Base-by-base conservation (phyloP, 2,329 filamentous ascomycete species). In the Rutstroemia sp. region DNA sequence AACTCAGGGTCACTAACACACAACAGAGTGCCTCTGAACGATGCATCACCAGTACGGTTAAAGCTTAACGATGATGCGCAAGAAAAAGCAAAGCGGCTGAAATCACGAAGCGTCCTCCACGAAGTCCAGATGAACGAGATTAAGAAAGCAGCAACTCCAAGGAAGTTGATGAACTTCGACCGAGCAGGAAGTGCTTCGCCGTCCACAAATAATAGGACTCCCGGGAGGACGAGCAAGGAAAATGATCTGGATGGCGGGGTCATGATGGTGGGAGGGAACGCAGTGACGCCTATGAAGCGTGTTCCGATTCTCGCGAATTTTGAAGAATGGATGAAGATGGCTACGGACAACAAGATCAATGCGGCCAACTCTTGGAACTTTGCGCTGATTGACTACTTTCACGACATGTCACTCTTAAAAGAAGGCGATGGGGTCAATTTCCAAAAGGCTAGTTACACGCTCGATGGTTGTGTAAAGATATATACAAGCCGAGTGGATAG, bases 301-400 rank as follows among this genome's bases (percentile, higher is more conserved):
- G 90, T 96, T 27, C 94, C 94, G 1, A 88, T 99, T 65, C 78
- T 99, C 54, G 94, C 94, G 68, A 99, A 99, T 73, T 99, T 97
- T 67, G 94, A 99, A 72, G 94, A 99, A 71, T 97, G 92, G 94
- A 97, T 99, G 91, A 99, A 97, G 79, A 95, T 99, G 91, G 94
- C 94, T 2, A 97, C 94, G 16, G 94, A 99, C 76, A 99, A 99
- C 75, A 94, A 94, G 74, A 99, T 99, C 78, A 99, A 97, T 71
- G 92, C 94, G 49, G 85, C 87, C 58, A 99, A 99, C 72, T 96
- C 92, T 30, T 99, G 94, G 94, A 97, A 97, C 72, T 97, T 99
- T 74, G 94, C 94, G n/a, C 81, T 99, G 18, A 99, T 99, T 70
- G 94, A 99, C 72, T 99, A 99, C 74, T 99, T 99, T 68, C 92